Evolutionary conservation across 176 grass and related monocot species (phyloP).

Genomic region (Oryza australiensis): DNA sequence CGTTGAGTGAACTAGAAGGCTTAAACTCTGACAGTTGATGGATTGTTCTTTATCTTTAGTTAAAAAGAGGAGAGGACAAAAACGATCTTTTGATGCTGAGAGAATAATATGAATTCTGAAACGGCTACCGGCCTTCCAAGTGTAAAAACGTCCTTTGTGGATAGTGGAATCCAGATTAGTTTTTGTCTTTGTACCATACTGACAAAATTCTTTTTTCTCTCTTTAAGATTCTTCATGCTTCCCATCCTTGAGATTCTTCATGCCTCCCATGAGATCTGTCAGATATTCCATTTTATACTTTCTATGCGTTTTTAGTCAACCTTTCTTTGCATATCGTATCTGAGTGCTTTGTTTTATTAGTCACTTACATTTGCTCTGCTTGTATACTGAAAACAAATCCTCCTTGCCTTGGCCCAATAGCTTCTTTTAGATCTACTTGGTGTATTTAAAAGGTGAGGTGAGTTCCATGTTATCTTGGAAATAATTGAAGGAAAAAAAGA

Average conservation of each 20-base stretch:
- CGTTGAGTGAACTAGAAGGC: background rate
- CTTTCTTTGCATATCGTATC: background rate
- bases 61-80: background rate
- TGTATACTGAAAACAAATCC: background rate
- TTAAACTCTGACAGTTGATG: background rate
- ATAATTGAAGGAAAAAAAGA: background rate
- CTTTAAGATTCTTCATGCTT: conserved; percentile 35
- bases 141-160: background rate
- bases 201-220: background rate
- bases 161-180: background rate
- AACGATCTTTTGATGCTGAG: background rate
- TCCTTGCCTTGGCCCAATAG: background rate
- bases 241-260: conserved; percentile 15
- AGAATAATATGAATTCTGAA: background rate
- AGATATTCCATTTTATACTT: conserved; percentile 37
- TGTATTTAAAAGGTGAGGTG: background rate
- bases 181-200: background rate
- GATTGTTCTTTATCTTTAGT: background rate
- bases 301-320: conserved; percentile 15
- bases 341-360: conserved; percentile 2
- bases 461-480: background rate
- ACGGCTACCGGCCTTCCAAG: background rate
- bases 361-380: conserved; percentile 7
- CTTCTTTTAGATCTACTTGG: background rate
- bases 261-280: conserved; percentile 20